phyloP scores from a whole-genome alignment of 169 alveolate genomes.

The Plasmodium adleri region DNA sequence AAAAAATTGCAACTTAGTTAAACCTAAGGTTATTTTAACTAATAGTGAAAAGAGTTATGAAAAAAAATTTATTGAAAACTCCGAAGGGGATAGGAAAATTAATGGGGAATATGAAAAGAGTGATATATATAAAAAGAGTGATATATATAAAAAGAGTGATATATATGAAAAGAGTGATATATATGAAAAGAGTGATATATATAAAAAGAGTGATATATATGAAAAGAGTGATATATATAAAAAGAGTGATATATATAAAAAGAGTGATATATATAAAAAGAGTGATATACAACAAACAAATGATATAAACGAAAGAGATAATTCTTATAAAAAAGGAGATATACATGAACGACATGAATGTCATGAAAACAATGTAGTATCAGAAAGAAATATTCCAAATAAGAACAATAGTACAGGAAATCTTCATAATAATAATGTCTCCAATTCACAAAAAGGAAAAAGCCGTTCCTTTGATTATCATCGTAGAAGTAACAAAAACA shows the following conservation, averaged over 20 bases:
- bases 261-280: neutral
- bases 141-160: neutral
- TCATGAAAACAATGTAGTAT: neutral
- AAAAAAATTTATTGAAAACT: neutral
- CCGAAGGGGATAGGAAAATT: neutral
- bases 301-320: neutral
- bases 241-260: neutral
- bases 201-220: neutral
- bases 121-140: neutral
- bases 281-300: neutral
- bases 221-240: neutral
- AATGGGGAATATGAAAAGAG: neutral
- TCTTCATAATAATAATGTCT: neutral
- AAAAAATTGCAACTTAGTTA: conserved; percentile 30
- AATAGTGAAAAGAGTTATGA: conserved; percentile 33
- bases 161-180: neutral
- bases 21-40: conserved; percentile 46
- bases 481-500: neutral
- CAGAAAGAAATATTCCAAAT: neutral
- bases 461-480: neutral
- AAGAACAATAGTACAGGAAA: neutral
- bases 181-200: neutral
- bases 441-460: neutral
- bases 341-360: neutral
- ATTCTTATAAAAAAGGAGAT: neutral